A percentile compares a stretch with the other conserved stretches of the same genome.
Conservation (phyloP, 176 grass and related monocot genomes). For the Eleusine coracana region DNA sequence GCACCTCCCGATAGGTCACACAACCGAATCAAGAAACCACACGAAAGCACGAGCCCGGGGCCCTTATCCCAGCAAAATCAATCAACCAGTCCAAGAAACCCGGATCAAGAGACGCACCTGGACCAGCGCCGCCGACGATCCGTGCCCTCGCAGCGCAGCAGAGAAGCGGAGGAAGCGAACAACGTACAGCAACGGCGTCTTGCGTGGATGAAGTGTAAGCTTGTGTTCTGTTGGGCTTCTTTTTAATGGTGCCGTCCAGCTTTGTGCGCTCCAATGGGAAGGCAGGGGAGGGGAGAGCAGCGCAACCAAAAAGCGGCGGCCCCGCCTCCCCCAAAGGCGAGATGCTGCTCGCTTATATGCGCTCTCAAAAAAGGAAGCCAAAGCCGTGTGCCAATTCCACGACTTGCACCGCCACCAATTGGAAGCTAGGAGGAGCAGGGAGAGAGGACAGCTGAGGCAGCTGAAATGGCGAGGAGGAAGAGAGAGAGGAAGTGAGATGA, state of each 20-base stretch:
- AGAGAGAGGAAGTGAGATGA: constrained; percentile 5
- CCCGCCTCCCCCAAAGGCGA: constrained; percentile 48
- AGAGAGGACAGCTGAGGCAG: not conserved
- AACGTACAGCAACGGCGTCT: constrained; percentile 27
- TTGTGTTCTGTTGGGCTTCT: constrained; percentile 25
- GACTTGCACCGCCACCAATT: constrained; percentile 47
- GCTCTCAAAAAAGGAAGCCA: constrained; percentile 35
- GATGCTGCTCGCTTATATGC: constrained; percentile 47
- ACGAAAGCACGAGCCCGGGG: not conserved
- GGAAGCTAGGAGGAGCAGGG: not conserved
- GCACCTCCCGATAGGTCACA: constrained; percentile 1
- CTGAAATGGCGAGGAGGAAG: not conserved
- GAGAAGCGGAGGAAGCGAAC: constrained; percentile 25
- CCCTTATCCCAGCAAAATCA: constrained; percentile 29
- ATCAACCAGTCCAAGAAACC: not conserved
- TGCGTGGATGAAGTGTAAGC: constrained; percentile 26
- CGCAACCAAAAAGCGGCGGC: constrained; percentile 66
- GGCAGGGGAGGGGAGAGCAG: constrained; percentile 31
- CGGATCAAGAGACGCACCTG: constrained; percentile 50
- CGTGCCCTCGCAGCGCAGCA: not conserved
- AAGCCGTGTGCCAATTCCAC: constrained; percentile 47
- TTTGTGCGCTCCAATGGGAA: constrained; percentile 72
- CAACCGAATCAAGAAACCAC: constrained; percentile 29
- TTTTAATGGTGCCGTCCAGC: constrained; percentile 74
- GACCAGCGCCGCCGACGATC: not conserved